These are phyloP conservation scores for Talaromyces ruber DNA, from an alignment of 495 filamentous ascomycete species.

Conservation along the genomic window DNA sequence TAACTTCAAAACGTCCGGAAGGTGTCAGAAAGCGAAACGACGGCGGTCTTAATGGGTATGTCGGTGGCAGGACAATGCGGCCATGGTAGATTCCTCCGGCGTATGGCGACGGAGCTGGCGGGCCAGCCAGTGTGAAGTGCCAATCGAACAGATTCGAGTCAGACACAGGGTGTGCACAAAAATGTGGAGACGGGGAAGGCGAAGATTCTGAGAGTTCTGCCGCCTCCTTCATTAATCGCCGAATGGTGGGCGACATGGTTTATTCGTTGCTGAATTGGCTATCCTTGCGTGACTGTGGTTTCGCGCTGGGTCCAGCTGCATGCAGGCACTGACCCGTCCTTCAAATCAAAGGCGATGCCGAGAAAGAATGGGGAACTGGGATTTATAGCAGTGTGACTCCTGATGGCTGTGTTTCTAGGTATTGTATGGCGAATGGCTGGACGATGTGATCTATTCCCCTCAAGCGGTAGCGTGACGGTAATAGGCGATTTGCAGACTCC, in stretches of 20 bases:
- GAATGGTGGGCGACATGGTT: conserved; percentile 28
- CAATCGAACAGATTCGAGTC: conserved; percentile 93
- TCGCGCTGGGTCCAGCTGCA: not conserved
- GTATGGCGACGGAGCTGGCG: conserved; percentile 74
- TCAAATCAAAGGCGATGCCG: not conserved
- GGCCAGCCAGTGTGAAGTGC: conserved; percentile 97
- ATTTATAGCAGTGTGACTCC: not conserved
- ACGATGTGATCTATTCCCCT: not conserved
- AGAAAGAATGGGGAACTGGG: no score
- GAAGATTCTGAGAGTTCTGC: conserved; percentile 62
- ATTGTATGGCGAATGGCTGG: not conserved
- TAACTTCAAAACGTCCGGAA: conserved; percentile 87
- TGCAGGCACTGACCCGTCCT: not conserved
- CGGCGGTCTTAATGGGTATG: conserved; percentile 84
- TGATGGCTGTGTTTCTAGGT: not conserved
- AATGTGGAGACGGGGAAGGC: conserved; percentile 61
- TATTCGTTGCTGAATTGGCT: conserved; percentile 1
- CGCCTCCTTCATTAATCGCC: conserved; percentile 66
- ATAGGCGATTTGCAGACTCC: not conserved
- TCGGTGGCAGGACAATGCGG: conserved; percentile 79
- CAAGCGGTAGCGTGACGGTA: not conserved
- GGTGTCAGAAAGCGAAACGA: conserved; percentile 92
- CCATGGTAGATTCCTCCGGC: conserved; percentile 84
- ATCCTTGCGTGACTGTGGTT: not conserved
- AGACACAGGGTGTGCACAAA: conserved; percentile 64